phyloP scores from a whole-genome alignment of 2,329 filamentous ascomycete species.

The Alternaria sp. region DNA sequence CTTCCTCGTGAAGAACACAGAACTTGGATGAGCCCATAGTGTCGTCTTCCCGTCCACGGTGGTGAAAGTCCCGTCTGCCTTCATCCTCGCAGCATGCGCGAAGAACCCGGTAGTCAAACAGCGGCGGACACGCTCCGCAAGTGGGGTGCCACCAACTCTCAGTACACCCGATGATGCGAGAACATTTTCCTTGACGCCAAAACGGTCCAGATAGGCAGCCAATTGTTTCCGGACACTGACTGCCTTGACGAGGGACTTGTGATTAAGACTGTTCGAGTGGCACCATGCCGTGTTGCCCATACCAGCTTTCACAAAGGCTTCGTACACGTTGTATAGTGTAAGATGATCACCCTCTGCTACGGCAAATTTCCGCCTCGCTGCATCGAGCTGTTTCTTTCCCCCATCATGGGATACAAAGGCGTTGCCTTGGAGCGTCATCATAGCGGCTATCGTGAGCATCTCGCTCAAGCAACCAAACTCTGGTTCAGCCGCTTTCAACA shows the following conservation, averaged over 20 bases:
- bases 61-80: conserved; percentile 87
- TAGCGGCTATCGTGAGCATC: conserved; percentile 89
- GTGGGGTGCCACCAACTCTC: conserved; percentile 55
- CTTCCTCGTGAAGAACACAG: conserved; percentile 94
- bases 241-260: conserved; percentile 80
- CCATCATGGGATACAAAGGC: conserved; percentile 85
- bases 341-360: conserved; percentile 94
- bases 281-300: conserved; percentile 88
- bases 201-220: conserved; percentile 84
- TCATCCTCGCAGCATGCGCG: conserved; percentile 91
- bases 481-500: conserved; percentile 70
- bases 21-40: conserved; percentile 88
- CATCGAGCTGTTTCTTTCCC: conserved; percentile 78
- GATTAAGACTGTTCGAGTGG: conserved; percentile 85
- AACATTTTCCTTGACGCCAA: conserved; percentile 69
- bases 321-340: conserved; percentile 92
- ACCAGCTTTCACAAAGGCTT: conserved; percentile 83
- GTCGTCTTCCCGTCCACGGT: conserved; percentile 82
- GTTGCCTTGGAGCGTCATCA: conserved; percentile 85
- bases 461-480: conserved; percentile 82
- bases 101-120: conserved; percentile 93
- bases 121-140: conserved; percentile 78
- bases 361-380: conserved; percentile 80
- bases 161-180: conserved; percentile 54
- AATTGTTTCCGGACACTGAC: conserved; percentile 88